Evolutionary conservation across 495 filamentous ascomycete genomes (phyloP).

Genomic region (Penicillium samsonianum): DNA sequence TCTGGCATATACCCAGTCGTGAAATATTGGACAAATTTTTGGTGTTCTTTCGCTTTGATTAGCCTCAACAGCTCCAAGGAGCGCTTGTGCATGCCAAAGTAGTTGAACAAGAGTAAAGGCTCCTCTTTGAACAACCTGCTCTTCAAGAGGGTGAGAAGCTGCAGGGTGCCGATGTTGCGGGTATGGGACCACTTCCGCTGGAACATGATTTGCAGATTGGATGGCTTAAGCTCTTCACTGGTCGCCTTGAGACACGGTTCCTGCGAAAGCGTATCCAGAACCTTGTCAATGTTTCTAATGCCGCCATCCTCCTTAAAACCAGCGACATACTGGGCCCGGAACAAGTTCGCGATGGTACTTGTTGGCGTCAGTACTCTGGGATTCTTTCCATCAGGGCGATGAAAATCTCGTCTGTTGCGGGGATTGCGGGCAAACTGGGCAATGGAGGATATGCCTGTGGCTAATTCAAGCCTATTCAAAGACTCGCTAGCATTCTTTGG

Average conservation of each 20-base stretch:
- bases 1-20: conserved; percentile 31
- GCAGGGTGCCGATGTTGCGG: conserved; percentile 28
- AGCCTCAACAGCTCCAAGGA: conserved; percentile 31
- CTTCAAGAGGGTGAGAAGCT: conserved; percentile 33
- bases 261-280: conserved; percentile 31
- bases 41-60: conserved; percentile 30
- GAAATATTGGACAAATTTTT: conserved; percentile 34
- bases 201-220: conserved; percentile 23
- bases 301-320: conserved; percentile 18
- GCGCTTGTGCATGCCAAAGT: conserved; percentile 37
- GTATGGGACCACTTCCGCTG: conserved; percentile 27
- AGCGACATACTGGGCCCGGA: conserved; percentile 23
- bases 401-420: conserved; percentile 19
- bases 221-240: conserved; percentile 17
- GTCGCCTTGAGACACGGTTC: conserved; percentile 16
- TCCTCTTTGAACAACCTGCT: conserved; percentile 32
- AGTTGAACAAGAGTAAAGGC: conserved; percentile 32
- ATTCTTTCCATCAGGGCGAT: conserved; percentile 30
- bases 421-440: conserved; percentile 31
- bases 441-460: conserved; percentile 29
- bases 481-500: conserved; percentile 31
- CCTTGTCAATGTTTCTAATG: conserved; percentile 24
- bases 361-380: conserved; percentile 24
- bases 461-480: conserved; percentile 32
- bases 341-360: conserved; percentile 29